Percentiles rank a stretch among this genome's conserved stretches.
Conservation (phyloP, 2,329 filamentous ascomycete genomes). For the Xenosphaeropsis pyriputrescens region DNA sequence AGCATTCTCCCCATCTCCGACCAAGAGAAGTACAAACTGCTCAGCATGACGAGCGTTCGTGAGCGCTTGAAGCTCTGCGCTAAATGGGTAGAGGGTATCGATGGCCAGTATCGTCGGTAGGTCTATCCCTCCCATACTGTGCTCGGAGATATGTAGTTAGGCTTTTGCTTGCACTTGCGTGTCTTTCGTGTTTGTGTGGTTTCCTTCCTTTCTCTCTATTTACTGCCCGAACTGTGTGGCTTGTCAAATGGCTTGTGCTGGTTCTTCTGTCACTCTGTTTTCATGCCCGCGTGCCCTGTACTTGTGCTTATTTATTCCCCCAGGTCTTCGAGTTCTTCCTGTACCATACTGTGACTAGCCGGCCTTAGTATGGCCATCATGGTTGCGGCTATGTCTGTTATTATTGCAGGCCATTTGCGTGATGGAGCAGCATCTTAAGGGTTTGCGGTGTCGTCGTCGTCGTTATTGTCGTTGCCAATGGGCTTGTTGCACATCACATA, state of each 20-base stretch:
- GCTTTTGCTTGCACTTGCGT: neutral
- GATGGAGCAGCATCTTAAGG: too few species aligned
- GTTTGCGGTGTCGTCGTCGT: too few species aligned
- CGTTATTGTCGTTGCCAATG: too few species aligned
- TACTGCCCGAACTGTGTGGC: neutral
- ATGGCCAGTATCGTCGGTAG: conserved; percentile 6
- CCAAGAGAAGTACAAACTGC: conserved; percentile 62
- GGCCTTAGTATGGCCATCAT: conserved; percentile 7
- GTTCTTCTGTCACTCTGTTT: too few species aligned
- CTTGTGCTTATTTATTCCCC: neutral
- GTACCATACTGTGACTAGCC: conserved; percentile 14
- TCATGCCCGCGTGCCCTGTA: neutral
- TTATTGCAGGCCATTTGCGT: neutral
- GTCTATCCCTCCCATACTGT: conserved; percentile 7
- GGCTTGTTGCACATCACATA: too few species aligned
- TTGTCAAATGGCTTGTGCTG: neutral
- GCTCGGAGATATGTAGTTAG: conserved; percentile 1
- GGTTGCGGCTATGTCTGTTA: neutral
- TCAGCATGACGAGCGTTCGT: conserved; percentile 62
- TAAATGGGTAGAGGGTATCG: conserved; percentile 51
- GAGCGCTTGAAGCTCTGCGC: conserved; percentile 74
- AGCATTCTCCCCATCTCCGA: conserved; percentile 67
- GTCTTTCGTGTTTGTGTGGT: neutral
- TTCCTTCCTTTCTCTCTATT: neutral
- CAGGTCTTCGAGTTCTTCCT: conserved; percentile 9